These are phyloP conservation scores for Glonium stellatum DNA, from an alignment of 495 filamentous ascomycete species.

Conservation along the genomic window DNA sequence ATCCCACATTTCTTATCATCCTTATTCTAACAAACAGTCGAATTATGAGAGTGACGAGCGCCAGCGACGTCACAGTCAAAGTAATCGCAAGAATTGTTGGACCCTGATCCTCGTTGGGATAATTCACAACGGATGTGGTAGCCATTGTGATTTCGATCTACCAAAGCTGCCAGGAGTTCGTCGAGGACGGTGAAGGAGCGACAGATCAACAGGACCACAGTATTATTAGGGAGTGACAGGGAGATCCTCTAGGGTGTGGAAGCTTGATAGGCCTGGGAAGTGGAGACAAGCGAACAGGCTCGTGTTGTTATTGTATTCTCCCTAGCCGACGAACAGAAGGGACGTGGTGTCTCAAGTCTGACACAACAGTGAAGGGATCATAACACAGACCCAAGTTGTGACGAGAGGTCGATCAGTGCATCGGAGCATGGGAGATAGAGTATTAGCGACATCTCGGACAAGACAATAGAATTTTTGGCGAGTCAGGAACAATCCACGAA, in stretches of 20 bases:
- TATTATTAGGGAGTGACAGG: background rate
- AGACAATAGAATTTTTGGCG: background rate
- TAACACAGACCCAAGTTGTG: background rate
- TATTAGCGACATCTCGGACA: too few relatives aligned
- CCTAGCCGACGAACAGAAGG: too few relatives aligned
- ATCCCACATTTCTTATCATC: constrained; percentile 26
- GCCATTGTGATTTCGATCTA: background rate
- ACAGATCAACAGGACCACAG: background rate
- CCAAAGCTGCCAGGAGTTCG: background rate
- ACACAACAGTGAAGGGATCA: background rate
- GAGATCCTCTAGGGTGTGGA: background rate
- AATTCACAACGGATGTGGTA: background rate
- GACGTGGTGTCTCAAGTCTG: background rate
- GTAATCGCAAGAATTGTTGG: constrained; percentile 14
- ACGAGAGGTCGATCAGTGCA: background rate
- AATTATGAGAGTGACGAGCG: constrained; percentile 10
- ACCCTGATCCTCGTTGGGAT: constrained; percentile 11
- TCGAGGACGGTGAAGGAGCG: background rate
- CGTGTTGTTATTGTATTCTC: too few relatives aligned
- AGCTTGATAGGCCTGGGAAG: background rate
- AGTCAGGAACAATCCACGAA: background rate
- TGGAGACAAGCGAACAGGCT: too few relatives aligned
- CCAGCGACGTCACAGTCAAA: constrained; percentile 13
- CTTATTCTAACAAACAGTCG: constrained; percentile 14
- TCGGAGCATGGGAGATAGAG: background rate